These are phyloP conservation scores for Clarkia xantiana DNA, from an alignment of 345 rosid genomes.

Conservation along the genomic window DNA sequence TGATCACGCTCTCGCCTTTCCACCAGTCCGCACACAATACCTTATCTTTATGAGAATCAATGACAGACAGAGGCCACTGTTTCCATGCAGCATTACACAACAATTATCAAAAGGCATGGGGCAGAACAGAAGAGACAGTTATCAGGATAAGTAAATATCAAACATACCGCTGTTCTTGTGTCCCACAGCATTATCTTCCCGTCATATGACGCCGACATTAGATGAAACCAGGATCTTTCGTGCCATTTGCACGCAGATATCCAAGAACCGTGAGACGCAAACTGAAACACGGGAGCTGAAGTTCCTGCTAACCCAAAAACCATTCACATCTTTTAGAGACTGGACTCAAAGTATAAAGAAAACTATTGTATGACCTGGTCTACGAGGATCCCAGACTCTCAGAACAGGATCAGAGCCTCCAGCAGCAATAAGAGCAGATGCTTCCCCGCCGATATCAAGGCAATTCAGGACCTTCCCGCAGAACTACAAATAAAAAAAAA, in stretches of 20 bases:
- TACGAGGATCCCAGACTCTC: slow-evolving; percentile 96
- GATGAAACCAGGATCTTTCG: slow-evolving; percentile 59
- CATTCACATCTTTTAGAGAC: not conserved
- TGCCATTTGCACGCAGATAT: slow-evolving; percentile 96
- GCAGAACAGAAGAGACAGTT: not conserved
- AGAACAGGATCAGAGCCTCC: slow-evolving; percentile 85
- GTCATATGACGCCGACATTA: slow-evolving; percentile 87
- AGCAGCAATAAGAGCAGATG: slow-evolving; percentile 75
- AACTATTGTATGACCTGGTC: slow-evolving; percentile 54
- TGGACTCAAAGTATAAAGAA: not conserved
- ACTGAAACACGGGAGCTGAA: slow-evolving; percentile 75
- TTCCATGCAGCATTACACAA: slow-evolving; percentile 1
- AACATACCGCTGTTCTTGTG: slow-evolving; percentile 89
- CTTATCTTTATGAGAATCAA: slow-evolving; percentile 78
- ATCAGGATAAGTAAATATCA: too few species aligned
- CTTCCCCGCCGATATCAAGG: slow-evolving; percentile 86
- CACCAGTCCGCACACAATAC: slow-evolving; percentile 97
- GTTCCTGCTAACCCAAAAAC: slow-evolving; percentile 30
- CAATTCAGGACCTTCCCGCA: slow-evolving; percentile 74
- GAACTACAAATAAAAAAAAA: slow-evolving; percentile 35
- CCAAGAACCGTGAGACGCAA: slow-evolving; percentile 83
- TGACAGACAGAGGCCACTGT: slow-evolving; percentile 87
- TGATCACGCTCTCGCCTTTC: slow-evolving; percentile 61
- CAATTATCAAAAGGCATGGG: not conserved
- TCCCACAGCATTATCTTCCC: slow-evolving; percentile 99